Evolutionary conservation across 2,329 filamentous ascomycete species (phyloP).

Genomic region (Eutypella sp.): DNA sequence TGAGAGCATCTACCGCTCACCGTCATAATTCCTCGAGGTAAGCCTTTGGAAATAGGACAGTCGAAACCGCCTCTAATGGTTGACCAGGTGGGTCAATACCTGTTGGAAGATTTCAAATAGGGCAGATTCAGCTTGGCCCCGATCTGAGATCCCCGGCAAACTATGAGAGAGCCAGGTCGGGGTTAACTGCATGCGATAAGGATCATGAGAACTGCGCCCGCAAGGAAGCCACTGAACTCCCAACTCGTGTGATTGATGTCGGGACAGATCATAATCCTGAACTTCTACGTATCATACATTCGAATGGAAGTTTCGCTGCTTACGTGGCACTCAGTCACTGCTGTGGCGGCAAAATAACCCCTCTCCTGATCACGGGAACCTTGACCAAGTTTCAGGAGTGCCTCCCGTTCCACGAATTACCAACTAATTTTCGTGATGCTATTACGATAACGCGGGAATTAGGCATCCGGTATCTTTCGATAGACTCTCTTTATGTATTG

Average conservation of each 20-base stretch:
- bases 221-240: background rate
- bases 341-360: slow-evolving; percentile 8
- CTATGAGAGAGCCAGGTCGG: background rate
- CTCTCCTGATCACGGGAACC: slow-evolving; percentile 1
- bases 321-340: slow-evolving; percentile 15
- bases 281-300: background rate
- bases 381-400: background rate
- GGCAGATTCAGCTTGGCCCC: background rate
- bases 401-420: background rate
- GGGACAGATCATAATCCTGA: background rate
- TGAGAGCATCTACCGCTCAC: no score
- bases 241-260: background rate
- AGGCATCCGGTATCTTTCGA: slow-evolving; percentile 6
- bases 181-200: background rate
- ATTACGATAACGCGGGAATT: slow-evolving; percentile 4
- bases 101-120: background rate
- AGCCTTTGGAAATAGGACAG: no score
- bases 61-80: background rate
- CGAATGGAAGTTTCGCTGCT: background rate
- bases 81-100: background rate
- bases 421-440: slow-evolving; percentile 6
- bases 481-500: slow-evolving; percentile 4
- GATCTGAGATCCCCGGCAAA: background rate
- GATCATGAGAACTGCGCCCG: background rate
- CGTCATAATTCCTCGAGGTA: no score